Evolutionary conservation across 1,284 basidiomycete genomes (phyloP), one percentile per base, ranked within the genome.

Genomic region (Gomphus bonarii): DNA sequence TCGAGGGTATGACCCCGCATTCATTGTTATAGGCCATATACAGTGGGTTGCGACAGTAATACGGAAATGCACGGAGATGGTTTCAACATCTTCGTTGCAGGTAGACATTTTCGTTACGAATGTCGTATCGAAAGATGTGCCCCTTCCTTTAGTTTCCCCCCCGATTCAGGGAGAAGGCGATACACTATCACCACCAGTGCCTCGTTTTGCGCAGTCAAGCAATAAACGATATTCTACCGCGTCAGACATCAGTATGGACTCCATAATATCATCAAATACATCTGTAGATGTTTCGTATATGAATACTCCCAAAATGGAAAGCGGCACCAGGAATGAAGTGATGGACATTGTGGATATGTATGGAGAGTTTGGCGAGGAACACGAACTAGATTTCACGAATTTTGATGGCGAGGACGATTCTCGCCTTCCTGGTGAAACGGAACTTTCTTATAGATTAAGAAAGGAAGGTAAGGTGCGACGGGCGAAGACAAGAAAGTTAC

Each of bases 51-150:
- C 90, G 0, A 74, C 81, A 3, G 73, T 82, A 49, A 67, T 94
- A 28, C 77, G 84, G 28, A 74, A 78, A 31, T 92, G 88, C 67
- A 78, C 82, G 65, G 73, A 78, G 50, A 75, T 88, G 69, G 74
- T 88, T 12, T 73, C 81, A 0, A 40, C 67, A 9, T 71, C 78
- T 3, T 75, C 80, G 38, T 72, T 94, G 11, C 81, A 87, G 61
- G 72, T 94, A 53, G 85, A 91, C 63, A 85, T 94, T 35, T 93
- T 83, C 65, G 88, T 94, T 43, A 88, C 88, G 2, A 84, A 84
- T 60, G 71, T 73, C 57, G 52, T 40, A n/a, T 22, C 40, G 28
- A 42, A 16, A 14, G 9, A 12, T 20, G 59, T 36, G 54, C 58
- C 54, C 55, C 25, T 59, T 22, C 20, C 58, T 57, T 33, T 51